Conservation (phyloP, 2,329 filamentous ascomycete species). For the Monosporascus sp. region DNA sequence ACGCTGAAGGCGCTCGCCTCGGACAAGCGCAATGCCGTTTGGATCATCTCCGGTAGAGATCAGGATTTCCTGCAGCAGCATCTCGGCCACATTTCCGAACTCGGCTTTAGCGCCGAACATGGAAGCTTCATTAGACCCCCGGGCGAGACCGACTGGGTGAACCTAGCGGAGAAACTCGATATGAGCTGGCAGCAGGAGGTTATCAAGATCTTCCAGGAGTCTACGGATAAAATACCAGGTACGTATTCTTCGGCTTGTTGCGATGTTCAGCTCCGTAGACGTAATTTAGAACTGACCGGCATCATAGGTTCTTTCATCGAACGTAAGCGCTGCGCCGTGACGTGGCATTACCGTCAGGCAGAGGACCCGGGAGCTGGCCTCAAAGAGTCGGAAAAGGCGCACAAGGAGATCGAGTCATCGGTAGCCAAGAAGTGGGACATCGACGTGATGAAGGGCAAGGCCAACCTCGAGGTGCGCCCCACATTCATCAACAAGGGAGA, state of each 20-base stretch:
- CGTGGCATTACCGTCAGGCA: constrained; percentile 93
- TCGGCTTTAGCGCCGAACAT: constrained; percentile 96
- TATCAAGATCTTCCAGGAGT: constrained; percentile 77
- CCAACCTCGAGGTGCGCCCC: constrained; percentile 93
- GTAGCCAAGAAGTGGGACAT: constrained; percentile 80
- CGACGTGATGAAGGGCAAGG: constrained; percentile 95
- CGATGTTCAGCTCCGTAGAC: not conserved
- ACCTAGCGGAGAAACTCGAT: constrained; percentile 77
- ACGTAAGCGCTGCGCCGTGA: constrained; percentile 86
- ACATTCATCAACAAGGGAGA: constrained; percentile 98
- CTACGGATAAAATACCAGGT: constrained; percentile 82
- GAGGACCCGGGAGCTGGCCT: constrained; percentile 73
- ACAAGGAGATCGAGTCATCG: constrained; percentile 71
- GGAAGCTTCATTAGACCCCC: constrained; percentile 91
- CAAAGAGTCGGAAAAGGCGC: constrained; percentile 75
- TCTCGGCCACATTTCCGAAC: constrained; percentile 80
- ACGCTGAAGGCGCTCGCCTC: constrained; percentile 74
- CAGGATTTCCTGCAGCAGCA: constrained; percentile 87
- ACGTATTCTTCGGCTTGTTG: constrained; percentile 23
- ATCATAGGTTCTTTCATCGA: constrained; percentile 78
- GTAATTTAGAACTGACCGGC: constrained; percentile 4
- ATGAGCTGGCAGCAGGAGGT: constrained; percentile 93
- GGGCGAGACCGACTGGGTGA: constrained; percentile 73
- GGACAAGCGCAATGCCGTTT: constrained; percentile 82
- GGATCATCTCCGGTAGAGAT: constrained; percentile 96